Evolutionary conservation across 1,284 basidiomycete species (phyloP).

Genomic region (Heterobasidion annosum): DNA sequence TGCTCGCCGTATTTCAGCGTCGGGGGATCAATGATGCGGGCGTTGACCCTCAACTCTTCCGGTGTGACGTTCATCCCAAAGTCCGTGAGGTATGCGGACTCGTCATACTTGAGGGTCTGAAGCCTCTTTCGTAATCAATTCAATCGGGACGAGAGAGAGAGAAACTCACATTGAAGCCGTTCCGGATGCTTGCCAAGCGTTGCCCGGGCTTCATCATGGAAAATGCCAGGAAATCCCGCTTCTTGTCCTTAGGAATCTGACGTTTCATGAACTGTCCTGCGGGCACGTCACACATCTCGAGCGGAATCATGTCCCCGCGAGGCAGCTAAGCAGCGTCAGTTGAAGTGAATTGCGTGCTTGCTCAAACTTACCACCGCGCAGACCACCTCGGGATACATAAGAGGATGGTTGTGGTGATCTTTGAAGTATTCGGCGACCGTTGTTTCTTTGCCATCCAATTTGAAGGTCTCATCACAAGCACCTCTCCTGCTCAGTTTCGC

Average conservation of each 20-base stretch:
- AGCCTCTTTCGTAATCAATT: neutral
- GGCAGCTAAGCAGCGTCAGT: conserved; percentile 36
- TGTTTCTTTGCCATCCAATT: conserved; percentile 38
- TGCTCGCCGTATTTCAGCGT: conserved; percentile 47
- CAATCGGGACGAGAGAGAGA: neutral
- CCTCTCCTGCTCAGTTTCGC: too few species aligned
- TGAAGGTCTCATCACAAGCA: conserved; percentile 17
- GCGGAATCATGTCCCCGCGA: conserved; percentile 51
- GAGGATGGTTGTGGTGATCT: conserved; percentile 34
- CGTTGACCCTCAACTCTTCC: conserved; percentile 43
- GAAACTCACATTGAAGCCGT: conserved; percentile 39
- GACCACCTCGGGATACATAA: conserved; percentile 46
- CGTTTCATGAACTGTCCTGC: conserved; percentile 67
- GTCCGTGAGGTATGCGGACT: conserved; percentile 62
- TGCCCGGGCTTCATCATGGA: conserved; percentile 56
- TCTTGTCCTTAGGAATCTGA: conserved; percentile 57
- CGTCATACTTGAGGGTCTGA: conserved; percentile 57
- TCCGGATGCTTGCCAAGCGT: conserved; percentile 44
- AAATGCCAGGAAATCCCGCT: conserved; percentile 55
- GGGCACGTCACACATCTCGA: conserved; percentile 57
- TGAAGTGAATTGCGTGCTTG: neutral
- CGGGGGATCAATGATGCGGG: conserved; percentile 51
- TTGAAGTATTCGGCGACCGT: conserved; percentile 55
- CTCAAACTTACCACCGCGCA: conserved; percentile 49
- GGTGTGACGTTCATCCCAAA: conserved; percentile 53